These are phyloP conservation scores for Exophiala aquamarina DNA, from an alignment of 2,329 filamentous ascomycete species.

Conservation along the genomic window DNA sequence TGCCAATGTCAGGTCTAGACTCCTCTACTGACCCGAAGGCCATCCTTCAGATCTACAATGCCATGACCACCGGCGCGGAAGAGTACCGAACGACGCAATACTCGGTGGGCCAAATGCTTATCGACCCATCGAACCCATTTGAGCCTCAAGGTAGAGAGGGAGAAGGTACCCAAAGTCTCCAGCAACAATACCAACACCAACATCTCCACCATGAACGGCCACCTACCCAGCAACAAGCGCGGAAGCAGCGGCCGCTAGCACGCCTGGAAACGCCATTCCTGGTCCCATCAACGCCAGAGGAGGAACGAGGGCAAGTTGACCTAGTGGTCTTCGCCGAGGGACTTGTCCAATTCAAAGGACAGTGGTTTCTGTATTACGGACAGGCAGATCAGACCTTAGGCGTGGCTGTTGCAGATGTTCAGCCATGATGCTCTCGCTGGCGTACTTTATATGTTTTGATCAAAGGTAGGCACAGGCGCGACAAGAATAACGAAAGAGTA, in stretches of 20 bases:
- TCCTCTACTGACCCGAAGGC: background rate
- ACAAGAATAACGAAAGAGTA: background rate
- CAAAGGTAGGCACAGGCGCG: background rate
- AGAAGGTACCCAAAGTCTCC: background rate
- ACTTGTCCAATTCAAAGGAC: slow-evolving; percentile 34
- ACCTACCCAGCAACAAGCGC: background rate
- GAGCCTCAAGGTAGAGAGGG: slow-evolving; percentile 1
- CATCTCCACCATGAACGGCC: background rate
- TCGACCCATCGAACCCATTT: slow-evolving; percentile 31
- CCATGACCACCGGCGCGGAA: slow-evolving; percentile 27
- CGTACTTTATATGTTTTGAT: no score
- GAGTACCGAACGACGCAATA: slow-evolving; percentile 33
- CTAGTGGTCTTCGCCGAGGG: slow-evolving; percentile 35
- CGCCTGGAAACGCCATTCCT: slow-evolving; percentile 34
- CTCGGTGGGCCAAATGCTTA: slow-evolving; percentile 35
- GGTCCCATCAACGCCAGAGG: slow-evolving; percentile 28
- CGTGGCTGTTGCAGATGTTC: slow-evolving; percentile 10
- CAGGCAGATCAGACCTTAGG: slow-evolving; percentile 26
- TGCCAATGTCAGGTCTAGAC: background rate
- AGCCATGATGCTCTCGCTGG: slow-evolving; percentile 1
- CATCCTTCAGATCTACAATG: slow-evolving; percentile 17
- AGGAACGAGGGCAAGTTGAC: slow-evolving; percentile 34
- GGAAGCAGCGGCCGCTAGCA: slow-evolving; percentile 29
- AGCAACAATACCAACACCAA: background rate
- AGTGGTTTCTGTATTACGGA: slow-evolving; percentile 36